Evolutionary conservation across 2,329 filamentous ascomycete genomes (phyloP).

Genomic region (Sporothrix phasma): DNA sequence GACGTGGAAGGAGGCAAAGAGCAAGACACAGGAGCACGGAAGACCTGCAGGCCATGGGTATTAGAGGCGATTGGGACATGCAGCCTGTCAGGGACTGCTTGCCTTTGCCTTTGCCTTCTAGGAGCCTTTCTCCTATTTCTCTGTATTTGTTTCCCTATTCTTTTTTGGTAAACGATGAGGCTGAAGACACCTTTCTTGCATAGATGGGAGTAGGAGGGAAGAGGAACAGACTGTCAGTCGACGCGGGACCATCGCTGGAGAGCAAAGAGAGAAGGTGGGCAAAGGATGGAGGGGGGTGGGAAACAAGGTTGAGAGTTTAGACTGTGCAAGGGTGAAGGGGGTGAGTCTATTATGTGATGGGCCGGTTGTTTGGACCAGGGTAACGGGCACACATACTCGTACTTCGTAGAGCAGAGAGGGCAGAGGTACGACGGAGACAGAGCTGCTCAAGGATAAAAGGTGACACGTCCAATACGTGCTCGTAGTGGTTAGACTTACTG

Average conservation of each 20-base stretch:
- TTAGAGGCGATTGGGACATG: neutral
- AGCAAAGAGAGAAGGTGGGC: neutral
- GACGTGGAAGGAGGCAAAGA: too few species aligned
- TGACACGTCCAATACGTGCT: neutral
- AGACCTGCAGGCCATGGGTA: neutral
- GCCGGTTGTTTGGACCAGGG: neutral
- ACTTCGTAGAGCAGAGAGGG: neutral
- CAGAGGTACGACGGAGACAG: neutral
- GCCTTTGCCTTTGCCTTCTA: neutral
- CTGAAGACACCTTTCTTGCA: neutral
- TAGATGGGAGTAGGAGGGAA: neutral
- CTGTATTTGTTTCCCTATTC: neutral
- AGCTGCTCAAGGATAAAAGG: neutral
- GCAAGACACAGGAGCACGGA: too few species aligned
- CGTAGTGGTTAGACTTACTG: neutral
- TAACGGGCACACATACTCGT: neutral
- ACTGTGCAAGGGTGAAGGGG: neutral
- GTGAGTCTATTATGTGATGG: constrained; percentile 2
- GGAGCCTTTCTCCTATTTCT: neutral
- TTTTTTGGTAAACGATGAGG: neutral
- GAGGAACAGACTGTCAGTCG: neutral
- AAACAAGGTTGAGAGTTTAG: neutral
- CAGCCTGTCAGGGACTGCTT: neutral
- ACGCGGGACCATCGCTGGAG: too few species aligned
- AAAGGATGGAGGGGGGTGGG: neutral